Evolutionary conservation across 2,329 filamentous ascomycete genomes (phyloP).

Genomic region (Mycosphaerelloides madeirae): DNA sequence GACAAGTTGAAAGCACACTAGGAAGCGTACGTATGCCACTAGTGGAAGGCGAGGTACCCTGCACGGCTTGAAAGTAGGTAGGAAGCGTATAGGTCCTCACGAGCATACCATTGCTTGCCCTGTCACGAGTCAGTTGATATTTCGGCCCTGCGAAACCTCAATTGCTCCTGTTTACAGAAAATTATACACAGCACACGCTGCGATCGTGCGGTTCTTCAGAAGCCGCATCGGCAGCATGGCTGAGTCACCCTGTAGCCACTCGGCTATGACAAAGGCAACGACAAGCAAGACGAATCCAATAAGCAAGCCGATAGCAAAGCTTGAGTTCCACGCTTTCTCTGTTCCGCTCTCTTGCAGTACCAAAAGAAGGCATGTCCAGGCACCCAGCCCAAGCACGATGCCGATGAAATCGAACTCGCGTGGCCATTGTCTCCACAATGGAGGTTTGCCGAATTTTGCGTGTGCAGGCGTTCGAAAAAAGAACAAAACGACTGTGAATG

Average conservation of each 20-base stretch:
- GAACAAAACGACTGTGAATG: conserved; percentile 26
- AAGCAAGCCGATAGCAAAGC: conserved; percentile 34
- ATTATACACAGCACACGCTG: conserved; percentile 20
- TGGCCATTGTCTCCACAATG: conserved; percentile 8
- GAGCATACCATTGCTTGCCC: too few species aligned
- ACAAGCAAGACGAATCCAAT: conserved; percentile 29
- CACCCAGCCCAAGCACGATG: conserved; percentile 33
- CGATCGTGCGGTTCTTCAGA: conserved; percentile 29
- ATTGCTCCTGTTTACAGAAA: neutral
- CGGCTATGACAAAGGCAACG: conserved; percentile 34
- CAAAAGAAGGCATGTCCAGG: conserved; percentile 34
- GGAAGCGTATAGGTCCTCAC: conserved; percentile 30
- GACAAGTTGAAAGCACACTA: neutral
- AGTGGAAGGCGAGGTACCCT: conserved; percentile 35
- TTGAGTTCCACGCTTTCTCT: conserved; percentile 33
- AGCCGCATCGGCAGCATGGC: conserved; percentile 38
- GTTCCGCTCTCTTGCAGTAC: conserved; percentile 37
- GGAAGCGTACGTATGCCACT: conserved; percentile 46
- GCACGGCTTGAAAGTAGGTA: conserved; percentile 42
- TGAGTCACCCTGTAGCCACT: conserved; percentile 32
- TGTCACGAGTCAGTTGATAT: too few species aligned
- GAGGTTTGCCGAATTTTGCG: conserved; percentile 23
- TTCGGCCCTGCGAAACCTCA: neutral
- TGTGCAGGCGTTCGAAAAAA: conserved; percentile 30
- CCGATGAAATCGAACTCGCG: conserved; percentile 35